Base-by-base conservation (phyloP, 164 flowering plant species). In the Stephania japonica region DNA sequence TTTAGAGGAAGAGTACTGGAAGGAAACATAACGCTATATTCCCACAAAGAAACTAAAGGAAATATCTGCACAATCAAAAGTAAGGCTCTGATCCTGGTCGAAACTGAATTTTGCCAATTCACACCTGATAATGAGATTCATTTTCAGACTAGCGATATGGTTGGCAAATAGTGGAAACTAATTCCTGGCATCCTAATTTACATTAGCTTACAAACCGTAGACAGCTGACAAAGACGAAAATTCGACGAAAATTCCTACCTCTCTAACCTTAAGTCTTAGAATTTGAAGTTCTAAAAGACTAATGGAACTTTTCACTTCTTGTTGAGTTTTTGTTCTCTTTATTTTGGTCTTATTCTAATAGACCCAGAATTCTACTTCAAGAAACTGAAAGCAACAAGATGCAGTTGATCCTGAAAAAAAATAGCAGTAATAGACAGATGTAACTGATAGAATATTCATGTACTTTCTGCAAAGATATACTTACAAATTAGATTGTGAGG, bases 401-500 rank as follows among this genome's bases (percentile, higher is more conserved):
- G 38, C 38, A 32, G 4, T 32, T 32, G 38, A 32, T 32, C 38
- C 38, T 2, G 38, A 4, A 32, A 32, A 32, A 32, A 32, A 32
- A 32, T n/a, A 32, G 38, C 4, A 32, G 38, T 32, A 32, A 4
- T 0, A 32, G 38, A 1, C 38, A 32, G 2, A 32, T 32, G 38
- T 32, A 32, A 4, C 38, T 32, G 38, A 32, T 32, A 32, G 38
- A 32, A 32, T 32, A 32, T n/a, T n/a, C n/a, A n/a, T n/a, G 56
- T 70, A 14, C 38, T 69, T 25, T 10, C 19, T 67, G 19, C 2
- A 53, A 70, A 32, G 21, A 1, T 19, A 66, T 8, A 89, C 99
- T 93, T 87, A 96, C 99, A 86, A 81, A 86, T 88, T 49, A 96
- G 78, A 71, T 93, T 97, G 14, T 85, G 92, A 70, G 99, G 97